Evolutionary conservation across 164 flowering plant species (phyloP), one percentile per base, ranked within the genome.

Genomic region (Saururus chinensis): DNA sequence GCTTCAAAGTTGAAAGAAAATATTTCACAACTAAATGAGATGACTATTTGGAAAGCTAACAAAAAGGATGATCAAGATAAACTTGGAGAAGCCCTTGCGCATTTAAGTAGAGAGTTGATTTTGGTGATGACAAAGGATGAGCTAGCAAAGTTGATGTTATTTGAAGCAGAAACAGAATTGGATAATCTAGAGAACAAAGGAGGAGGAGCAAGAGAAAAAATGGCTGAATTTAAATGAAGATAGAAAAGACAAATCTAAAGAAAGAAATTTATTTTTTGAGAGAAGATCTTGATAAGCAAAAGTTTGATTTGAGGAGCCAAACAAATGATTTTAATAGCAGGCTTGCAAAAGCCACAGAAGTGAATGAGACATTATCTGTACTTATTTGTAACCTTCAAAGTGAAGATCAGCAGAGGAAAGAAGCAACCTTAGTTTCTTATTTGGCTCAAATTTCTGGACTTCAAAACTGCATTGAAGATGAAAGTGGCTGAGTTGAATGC

Each of bases 51-150:
- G 17, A 74, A 63, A 55, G 79, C 68, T 71, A 68, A 64, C 37
- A 16, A 68, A 60, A 79, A 76, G 56, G 74, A 55, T 30, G 64
- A 73, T 64, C 61, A 60, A 55, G 59, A 60, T n/a, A 56, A n/a
- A 48, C 54, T 63, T 51, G 30, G 26, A 60, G 72, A 67, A 26
- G 23, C 70, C 13, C 53, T 84, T 56, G 88, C 83, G 62, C 57
- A 62, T 22, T 37, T 84, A 19, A 80, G 71, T 66, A 66, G 64
- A 73, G 84, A 84, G 59, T 16, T 81, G 23, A 71, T 86, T 48
- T 58, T 80, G 57, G 67, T 66, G 53, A 72, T 55, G 20, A 64
- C 87, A 14, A 86, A 82, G 62, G 70, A 71, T 35, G 79, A 71
- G 22, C 60, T 82, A 54, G 74, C 65, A 61, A 81, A 76, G 19